Conservation (phyloP, 75 land plant genomes). For the Chamaecyparis obtusa region DNA sequence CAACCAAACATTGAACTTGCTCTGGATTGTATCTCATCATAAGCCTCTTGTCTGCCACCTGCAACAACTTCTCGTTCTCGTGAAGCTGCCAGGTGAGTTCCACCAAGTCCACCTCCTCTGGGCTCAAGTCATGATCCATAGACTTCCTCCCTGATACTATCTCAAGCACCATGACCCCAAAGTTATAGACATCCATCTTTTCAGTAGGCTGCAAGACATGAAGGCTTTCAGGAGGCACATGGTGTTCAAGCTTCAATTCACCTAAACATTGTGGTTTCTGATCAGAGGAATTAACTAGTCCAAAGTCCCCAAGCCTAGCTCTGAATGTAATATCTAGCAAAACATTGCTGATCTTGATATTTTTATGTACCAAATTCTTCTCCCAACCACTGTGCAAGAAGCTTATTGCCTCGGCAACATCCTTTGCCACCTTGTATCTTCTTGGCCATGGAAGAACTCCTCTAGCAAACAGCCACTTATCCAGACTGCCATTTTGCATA, state of each 20-base stretch:
- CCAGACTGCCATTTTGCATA: slow-evolving; percentile 48
- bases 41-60: slow-evolving; percentile 37
- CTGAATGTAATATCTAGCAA: slow-evolving; percentile 48
- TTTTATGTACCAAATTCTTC: slow-evolving; percentile 51
- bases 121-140: slow-evolving; percentile 4
- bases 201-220: slow-evolving; percentile 13
- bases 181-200: slow-evolving; percentile 38
- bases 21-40: slow-evolving; percentile 17
- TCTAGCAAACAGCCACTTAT: slow-evolving; percentile 33
- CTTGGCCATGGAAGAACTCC: slow-evolving; percentile 39
- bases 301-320: slow-evolving; percentile 52
- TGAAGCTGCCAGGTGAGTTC: slow-evolving; percentile 46
- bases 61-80: slow-evolving; percentile 16
- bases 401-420: slow-evolving; percentile 38
- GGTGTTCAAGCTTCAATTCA: slow-evolving; percentile 1
- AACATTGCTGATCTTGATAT: slow-evolving; percentile 50
- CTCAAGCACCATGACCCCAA: slow-evolving; percentile 42
- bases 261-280: slow-evolving; percentile 13
- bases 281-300: slow-evolving; percentile 25
- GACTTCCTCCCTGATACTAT: slow-evolving; percentile 31
- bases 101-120: slow-evolving; percentile 35
- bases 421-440: slow-evolving; percentile 39
- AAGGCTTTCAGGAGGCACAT: slow-evolving; percentile 4
- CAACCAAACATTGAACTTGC: slow-evolving; percentile 25
- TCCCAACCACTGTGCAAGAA: slow-evolving; percentile 37